Percentiles rank a stretch among this genome's conserved stretches.
Conservation (phyloP, 1,284 basidiomycete genomes). For the Mrakiaceae sp. region DNA sequence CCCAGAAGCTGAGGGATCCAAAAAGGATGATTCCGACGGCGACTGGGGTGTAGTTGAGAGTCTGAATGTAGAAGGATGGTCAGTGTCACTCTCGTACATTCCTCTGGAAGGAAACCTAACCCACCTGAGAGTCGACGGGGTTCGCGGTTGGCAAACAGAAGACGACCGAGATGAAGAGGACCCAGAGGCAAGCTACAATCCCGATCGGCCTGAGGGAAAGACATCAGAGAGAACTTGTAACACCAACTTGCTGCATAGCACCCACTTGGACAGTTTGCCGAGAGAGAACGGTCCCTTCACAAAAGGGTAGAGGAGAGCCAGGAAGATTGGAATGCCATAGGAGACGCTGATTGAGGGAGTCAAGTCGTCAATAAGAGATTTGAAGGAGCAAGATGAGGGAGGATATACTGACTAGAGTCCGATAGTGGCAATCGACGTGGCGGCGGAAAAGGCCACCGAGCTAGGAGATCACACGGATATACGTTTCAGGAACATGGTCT, state of each 20-base stretch:
- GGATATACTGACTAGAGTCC: conserved; percentile 41
- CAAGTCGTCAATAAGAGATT: neutral
- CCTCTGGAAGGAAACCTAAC: too few relatives aligned
- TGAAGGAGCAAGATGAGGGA: neutral
- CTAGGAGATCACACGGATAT: too few relatives aligned
- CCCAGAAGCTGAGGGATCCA: conserved; percentile 54
- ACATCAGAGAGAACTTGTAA: conserved; percentile 50
- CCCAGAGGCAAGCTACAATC: conserved; percentile 19
- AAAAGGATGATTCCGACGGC: conserved; percentile 56
- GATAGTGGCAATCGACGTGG: conserved; percentile 63
- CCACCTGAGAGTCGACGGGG: conserved; percentile 48
- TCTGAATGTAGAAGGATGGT: conserved; percentile 24
- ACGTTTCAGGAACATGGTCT: too few relatives aligned
- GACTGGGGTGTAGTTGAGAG: conserved; percentile 59
- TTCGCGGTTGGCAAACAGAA: conserved; percentile 36
- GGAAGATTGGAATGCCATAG: conserved; percentile 56
- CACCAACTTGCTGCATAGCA: conserved; percentile 35
- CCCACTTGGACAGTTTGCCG: conserved; percentile 42
- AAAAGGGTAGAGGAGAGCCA: conserved; percentile 47
- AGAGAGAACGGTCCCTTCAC: conserved; percentile 55
- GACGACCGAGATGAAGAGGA: conserved; percentile 24
- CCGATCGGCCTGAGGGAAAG: conserved; percentile 35
- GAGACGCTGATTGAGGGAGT: conserved; percentile 41
- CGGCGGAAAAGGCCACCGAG: conserved; percentile 49
- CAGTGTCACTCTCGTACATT: too few relatives aligned